phyloP scores from a whole-genome alignment of 2,329 filamentous ascomycete genomes.

The Pezicula neosporulosa region DNA sequence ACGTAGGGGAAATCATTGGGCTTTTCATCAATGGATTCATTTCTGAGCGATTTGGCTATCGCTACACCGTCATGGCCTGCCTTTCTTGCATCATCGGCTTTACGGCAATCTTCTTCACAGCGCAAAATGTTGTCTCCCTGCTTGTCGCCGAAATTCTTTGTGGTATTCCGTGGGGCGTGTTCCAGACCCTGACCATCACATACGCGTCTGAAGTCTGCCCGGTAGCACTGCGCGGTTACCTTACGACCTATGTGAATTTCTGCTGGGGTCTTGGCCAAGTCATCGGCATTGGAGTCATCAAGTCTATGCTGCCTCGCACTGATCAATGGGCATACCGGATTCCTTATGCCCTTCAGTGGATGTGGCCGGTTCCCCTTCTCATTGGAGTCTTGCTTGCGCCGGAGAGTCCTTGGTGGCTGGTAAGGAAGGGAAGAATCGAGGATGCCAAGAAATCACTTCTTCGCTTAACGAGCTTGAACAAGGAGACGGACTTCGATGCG shows the following conservation, averaged over 20 bases:
- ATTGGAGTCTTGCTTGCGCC: constrained; percentile 44
- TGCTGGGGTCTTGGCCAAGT: constrained; percentile 51
- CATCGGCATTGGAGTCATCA: constrained; percentile 47
- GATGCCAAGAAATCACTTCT: constrained; percentile 38
- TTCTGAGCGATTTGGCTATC: constrained; percentile 48
- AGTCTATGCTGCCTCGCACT: constrained; percentile 38
- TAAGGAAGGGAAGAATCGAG: constrained; percentile 40
- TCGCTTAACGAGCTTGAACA: constrained; percentile 31
- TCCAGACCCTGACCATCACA: constrained; percentile 35
- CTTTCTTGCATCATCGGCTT: constrained; percentile 41
- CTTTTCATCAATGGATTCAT: constrained; percentile 46
- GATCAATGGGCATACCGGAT: constrained; percentile 50
- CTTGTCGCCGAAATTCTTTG: constrained; percentile 48
- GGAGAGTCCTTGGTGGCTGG: constrained; percentile 42
- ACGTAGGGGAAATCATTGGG: constrained; percentile 40
- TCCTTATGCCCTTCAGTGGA: constrained; percentile 48
- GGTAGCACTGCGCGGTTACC: constrained; percentile 50
- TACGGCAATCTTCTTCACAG: constrained; percentile 48
- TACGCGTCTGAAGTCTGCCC: constrained; percentile 50
- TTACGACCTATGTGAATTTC: constrained; percentile 53
- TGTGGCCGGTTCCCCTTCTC: constrained; percentile 47
- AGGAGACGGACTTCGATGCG: constrained; percentile 39
- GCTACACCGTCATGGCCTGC: constrained; percentile 45
- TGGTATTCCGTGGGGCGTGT: constrained; percentile 43
- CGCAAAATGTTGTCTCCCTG: constrained; percentile 40